Conservation (phyloP, 78 protist genomes). For the Dictyostelium intermedium region DNA sequence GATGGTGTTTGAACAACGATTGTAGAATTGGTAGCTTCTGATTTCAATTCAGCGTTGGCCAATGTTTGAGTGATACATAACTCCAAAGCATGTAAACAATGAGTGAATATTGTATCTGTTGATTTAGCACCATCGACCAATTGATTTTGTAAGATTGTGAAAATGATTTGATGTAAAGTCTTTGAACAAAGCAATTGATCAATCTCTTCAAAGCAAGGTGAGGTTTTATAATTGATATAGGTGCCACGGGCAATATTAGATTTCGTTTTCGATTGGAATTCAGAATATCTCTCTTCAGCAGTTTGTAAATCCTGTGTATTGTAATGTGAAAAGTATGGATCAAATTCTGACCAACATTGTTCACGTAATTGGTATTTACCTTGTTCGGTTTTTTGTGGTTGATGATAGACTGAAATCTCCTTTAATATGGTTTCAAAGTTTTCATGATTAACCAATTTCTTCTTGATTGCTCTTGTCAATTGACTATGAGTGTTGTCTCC, state of each 20-base stretch:
- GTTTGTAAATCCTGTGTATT: slow-evolving; percentile 59
- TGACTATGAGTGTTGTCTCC: slow-evolving; percentile 78
- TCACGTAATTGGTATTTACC: slow-evolving; percentile 76
- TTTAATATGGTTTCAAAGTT: slow-evolving; percentile 57
- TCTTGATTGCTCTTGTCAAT: slow-evolving; percentile 33
- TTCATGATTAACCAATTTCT: slow-evolving; percentile 35
- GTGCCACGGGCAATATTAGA: slow-evolving; percentile 70
- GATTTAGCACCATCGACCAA: neutral
- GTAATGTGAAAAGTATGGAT: slow-evolving; percentile 79
- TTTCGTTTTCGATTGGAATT: slow-evolving; percentile 38
- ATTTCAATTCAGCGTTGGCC: neutral
- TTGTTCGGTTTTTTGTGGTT: slow-evolving; percentile 79
- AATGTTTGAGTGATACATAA: slow-evolving; percentile 28
- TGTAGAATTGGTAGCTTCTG: neutral
- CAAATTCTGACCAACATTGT: slow-evolving; percentile 78
- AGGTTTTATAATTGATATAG: neutral
- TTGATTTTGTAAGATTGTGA: slow-evolving; percentile 49
- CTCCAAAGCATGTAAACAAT: slow-evolving; percentile 51
- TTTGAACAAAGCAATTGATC: slow-evolving; percentile 32
- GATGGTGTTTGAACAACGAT: slow-evolving; percentile 12
- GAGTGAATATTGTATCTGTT: slow-evolving; percentile 50
- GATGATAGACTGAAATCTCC: slow-evolving; percentile 52
- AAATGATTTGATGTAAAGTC: slow-evolving; percentile 27
- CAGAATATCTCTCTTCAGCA: slow-evolving; percentile 64
- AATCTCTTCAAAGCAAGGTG: slow-evolving; percentile 25